These are phyloP conservation scores for Lasiodiplodia sp. DNA, from an alignment of 2,329 filamentous ascomycete genomes.

Conservation along the genomic window DNA sequence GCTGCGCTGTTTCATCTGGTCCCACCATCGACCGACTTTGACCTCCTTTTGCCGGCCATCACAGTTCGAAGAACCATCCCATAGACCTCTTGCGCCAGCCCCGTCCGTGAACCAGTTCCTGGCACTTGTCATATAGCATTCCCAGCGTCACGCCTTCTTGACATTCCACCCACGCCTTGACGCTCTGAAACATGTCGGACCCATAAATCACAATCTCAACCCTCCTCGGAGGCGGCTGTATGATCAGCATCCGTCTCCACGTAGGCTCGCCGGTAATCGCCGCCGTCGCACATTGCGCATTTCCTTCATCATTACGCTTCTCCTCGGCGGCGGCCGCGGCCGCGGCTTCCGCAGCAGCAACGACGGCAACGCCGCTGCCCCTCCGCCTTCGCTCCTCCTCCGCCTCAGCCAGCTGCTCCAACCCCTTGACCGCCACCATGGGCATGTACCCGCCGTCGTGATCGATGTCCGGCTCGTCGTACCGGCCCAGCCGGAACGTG, in stretches of 20 bases:
- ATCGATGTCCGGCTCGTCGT: constrained; percentile 20
- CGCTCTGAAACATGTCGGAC: constrained; percentile 5
- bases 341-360: background rate
- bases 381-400: background rate
- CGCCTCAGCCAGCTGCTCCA: background rate
- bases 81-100: constrained; percentile 16
- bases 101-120: background rate
- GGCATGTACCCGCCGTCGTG: constrained; percentile 28
- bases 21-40: constrained; percentile 38
- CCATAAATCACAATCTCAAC: constrained; percentile 20
- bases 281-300: background rate
- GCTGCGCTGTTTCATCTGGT: constrained; percentile 35
- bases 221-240: constrained; percentile 27
- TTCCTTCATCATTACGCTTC: too few relatives aligned
- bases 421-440: constrained; percentile 24
- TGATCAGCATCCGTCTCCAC: constrained; percentile 22
- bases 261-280: constrained; percentile 10
- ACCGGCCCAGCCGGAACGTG: constrained; percentile 19
- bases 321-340: background rate
- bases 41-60: constrained; percentile 39
- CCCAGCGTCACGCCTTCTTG: constrained; percentile 27
- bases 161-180: constrained; percentile 18
- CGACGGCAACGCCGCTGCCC: background rate
- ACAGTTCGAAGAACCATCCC: constrained; percentile 30
- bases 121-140: constrained; percentile 9